Base-by-base conservation (phyloP, 495 filamentous ascomycete species). In the Platismatia glauca region DNA sequence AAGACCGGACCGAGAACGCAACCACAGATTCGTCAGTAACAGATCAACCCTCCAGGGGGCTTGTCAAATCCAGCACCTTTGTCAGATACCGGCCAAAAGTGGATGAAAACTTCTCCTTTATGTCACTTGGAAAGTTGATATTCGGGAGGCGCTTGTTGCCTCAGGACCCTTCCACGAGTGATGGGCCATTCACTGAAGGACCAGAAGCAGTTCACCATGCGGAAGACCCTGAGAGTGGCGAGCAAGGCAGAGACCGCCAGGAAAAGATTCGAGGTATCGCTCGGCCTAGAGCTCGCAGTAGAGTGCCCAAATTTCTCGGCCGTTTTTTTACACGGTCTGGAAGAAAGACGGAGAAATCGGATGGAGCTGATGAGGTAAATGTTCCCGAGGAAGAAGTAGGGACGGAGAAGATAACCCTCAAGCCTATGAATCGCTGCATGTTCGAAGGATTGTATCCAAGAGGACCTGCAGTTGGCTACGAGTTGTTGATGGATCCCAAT, bases 401-500 rank as follows among this genome's bases (percentile, higher is more conserved):
- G 4, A 34, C 24, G 20, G 24, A 59, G 22, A 59, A 22, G 15
- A 44, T 27, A 24, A 48, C 58, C 34, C 58, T 59, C 16, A 20
- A 29, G 20, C 58, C 58, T 31, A 37, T 44, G 7, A 18, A 38
- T 44, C 58, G 58, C 24, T 59, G 39, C 18, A 59, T 59, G 39
- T 59, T 59, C 31, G 39, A 50, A 29, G 39, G 58, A 4, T 33
- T 59, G 38, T 50, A 41, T 22, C 58, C 58, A 24, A 59, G 58
- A 48, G 58, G 58, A 31, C 58, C 58, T 29, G 39, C 29, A n/a
- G 38, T 46, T n/a, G 58, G 48, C 22, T 59, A 59, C n/a, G 44
- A 44, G 0, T 31, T 35, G 3, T 20, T 59, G n/a, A 59, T 59
- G 58, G 29, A n/a, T n/a, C 29, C 58, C 18, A 6, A 39, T 13